A percentile compares a stretch with the other conserved stretches of the same genome.
Evolutionary conservation across 1,139 yeast species (phyloP).

Genomic region (Debaryomyces fabryi): DNA sequence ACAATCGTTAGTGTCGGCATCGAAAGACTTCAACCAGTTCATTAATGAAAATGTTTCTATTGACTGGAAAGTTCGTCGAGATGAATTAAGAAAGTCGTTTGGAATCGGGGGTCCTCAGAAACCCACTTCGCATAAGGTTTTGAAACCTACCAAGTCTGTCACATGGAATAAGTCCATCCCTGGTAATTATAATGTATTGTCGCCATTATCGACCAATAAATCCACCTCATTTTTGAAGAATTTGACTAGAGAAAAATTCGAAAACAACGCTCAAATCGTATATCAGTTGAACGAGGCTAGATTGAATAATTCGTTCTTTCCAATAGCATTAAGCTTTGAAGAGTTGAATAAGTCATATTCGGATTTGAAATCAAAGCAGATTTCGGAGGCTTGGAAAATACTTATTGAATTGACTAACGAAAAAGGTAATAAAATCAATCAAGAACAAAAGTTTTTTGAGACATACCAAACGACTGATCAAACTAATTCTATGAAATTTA

Average conservation of each 20-base stretch:
- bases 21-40: slow-evolving; percentile 80
- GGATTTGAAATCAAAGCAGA: slow-evolving; percentile 63
- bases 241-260: slow-evolving; percentile 61
- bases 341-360: slow-evolving; percentile 53
- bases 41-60: slow-evolving; percentile 71
- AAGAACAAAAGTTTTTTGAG: slow-evolving; percentile 51
- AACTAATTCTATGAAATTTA: slow-evolving; percentile 30
- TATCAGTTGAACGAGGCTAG: slow-evolving; percentile 72
- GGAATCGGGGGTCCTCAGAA: slow-evolving; percentile 35
- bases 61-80: slow-evolving; percentile 83
- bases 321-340: slow-evolving; percentile 55
- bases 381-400: slow-evolving; percentile 67
- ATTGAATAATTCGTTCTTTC: slow-evolving; percentile 50
- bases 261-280: slow-evolving; percentile 70
- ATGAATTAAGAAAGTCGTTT: slow-evolving; percentile 68
- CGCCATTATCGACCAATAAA: slow-evolving; percentile 31
- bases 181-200: slow-evolving; percentile 38
- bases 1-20: slow-evolving; percentile 71
- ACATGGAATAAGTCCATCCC: slow-evolving; percentile 43
- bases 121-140: slow-evolving; percentile 14
- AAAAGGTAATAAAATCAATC: slow-evolving; percentile 34
- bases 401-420: slow-evolving; percentile 48
- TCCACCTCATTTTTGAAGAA: slow-evolving; percentile 31
- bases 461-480: slow-evolving; percentile 29
- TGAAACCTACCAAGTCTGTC: slow-evolving; percentile 23